Conservation (phyloP, 352 stramenopile species). For the Globisporangium echinulatum region DNA sequence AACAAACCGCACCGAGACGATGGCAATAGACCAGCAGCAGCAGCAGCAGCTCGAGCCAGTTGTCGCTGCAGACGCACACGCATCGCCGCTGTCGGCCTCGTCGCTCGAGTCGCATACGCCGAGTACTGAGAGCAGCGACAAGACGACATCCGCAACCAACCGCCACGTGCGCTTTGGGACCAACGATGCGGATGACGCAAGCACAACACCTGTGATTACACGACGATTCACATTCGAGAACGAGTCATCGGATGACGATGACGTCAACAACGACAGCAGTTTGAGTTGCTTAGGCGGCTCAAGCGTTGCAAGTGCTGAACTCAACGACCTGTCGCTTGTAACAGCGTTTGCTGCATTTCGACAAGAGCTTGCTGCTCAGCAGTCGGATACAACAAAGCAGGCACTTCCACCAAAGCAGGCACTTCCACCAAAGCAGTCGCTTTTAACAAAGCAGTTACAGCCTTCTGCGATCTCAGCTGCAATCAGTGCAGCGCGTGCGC, state of each 20-base stretch:
- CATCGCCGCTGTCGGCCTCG: neutral
- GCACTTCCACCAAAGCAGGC: neutral
- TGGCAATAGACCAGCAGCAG: too few relatives aligned
- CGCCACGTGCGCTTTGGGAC: neutral
- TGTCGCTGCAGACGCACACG: neutral
- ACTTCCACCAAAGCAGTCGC: neutral
- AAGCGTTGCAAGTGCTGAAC: slow-evolving; percentile 40
- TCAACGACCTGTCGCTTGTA: slow-evolving; percentile 53
- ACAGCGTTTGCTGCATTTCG: slow-evolving; percentile 43
- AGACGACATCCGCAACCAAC: slow-evolving; percentile 9
- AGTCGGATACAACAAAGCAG: neutral
- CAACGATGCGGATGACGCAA: too few relatives aligned
- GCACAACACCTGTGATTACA: slow-evolving; percentile 43
- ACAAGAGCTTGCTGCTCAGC: slow-evolving; percentile 19
- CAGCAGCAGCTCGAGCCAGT: too few relatives aligned
- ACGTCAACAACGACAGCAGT: slow-evolving; percentile 16
- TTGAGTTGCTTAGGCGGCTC: slow-evolving; percentile 51
- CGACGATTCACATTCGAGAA: slow-evolving; percentile 60
- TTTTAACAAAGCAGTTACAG: too few relatives aligned
- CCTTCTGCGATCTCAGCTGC: slow-evolving; percentile 3
- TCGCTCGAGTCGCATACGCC: slow-evolving; percentile 18
- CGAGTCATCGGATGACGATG: slow-evolving; percentile 41
- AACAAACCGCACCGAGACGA: too few relatives aligned
- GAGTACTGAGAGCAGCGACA: slow-evolving; percentile 46
- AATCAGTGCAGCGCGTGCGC: slow-evolving; percentile 10